Evolutionary conservation across 1,284 basidiomycete genomes (phyloP).

Genomic region (Neotropicomus parvogracilis): DNA sequence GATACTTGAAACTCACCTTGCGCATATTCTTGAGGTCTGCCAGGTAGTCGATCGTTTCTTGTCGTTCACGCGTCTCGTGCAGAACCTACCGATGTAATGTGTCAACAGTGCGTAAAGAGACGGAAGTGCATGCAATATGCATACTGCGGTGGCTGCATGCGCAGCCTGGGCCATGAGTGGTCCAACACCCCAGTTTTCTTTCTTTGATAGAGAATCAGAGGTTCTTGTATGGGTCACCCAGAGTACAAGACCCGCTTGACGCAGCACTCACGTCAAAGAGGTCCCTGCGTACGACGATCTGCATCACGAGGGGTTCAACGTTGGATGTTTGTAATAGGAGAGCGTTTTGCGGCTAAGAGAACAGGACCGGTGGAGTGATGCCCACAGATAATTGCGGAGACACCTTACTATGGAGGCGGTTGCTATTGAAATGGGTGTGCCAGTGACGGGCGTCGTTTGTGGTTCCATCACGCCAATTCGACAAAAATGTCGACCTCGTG

Average conservation of each 20-base stretch:
- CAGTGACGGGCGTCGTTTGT: background rate
- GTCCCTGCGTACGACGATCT: conserved; percentile 45
- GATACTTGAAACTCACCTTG: conserved; percentile 28
- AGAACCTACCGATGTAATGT: conserved; percentile 26
- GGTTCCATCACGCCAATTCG: conserved; percentile 7
- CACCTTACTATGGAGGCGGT: conserved; percentile 3
- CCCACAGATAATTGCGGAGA: background rate
- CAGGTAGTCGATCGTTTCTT: conserved; percentile 41
- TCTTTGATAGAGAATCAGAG: conserved; percentile 25
- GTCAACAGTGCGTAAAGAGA: background rate
- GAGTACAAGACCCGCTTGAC: too few species aligned
- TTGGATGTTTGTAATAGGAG: background rate
- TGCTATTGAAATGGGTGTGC: background rate
- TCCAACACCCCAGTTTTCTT: conserved; percentile 49
- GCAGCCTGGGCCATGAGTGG: conserved; percentile 55
- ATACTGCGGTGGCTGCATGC: conserved; percentile 49
- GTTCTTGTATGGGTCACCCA: background rate
- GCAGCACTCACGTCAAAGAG: conserved; percentile 39
- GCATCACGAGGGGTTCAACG: conserved; percentile 39
- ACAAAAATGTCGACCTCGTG: background rate
- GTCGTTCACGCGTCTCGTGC: conserved; percentile 39
- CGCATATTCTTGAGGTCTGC: conserved; percentile 41
- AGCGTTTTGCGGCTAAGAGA: background rate
- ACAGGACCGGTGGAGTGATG: background rate
- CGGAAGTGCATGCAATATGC: background rate